Base-by-base conservation (phyloP, 202 grass and related monocot genomes). In the Zizania palustris region DNA sequence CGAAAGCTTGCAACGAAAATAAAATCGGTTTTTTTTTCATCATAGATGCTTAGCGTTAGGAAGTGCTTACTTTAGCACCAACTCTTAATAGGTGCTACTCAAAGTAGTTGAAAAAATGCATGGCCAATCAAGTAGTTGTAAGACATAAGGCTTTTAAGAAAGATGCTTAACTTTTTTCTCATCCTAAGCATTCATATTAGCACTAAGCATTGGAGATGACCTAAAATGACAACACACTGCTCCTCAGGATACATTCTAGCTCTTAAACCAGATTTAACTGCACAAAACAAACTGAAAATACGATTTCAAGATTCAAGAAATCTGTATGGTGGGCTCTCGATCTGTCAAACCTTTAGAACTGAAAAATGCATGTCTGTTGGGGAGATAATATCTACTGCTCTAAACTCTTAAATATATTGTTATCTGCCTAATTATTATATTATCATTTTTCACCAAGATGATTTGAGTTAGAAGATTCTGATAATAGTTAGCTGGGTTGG, bases 401-500 rank as follows among this genome's bases (percentile, higher is more conserved):
- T 4, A 54, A 54, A 19, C 51, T 54, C 16, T 18, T 54, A 16
- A 19, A 54, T 28, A 28, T 28, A 28, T 28, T 1, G 28, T 28
- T 28, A 18, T 11, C 21, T 19, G 41, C 7, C 42, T 12, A 55
- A 66, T 11, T 16, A 42, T 42, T 40, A 68, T 57, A 0, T 1
- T 9, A 33, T 0, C 43, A 7, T 49, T 57, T 57, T 39, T 13
- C 43, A 39, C 38, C 15, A 20, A 78, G 50, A 45, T 18, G 14
- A 43, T 44, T 11, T 50, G 10, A 14, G 58, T 37, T 18, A 76
- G 5, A 20, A 63, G 6, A 76, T 21, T 39, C 7, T 6, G 13
- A 40, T 13, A 9, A 46, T 74, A 45, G 40, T 13, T 78, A 11
- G 63, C 63, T 68, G 50, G 76, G 57, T 57, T 45, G 63, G 39